phyloP scores from a whole-genome alignment of 352 stramenopile species.

The Aphanomyces invadans region DNA sequence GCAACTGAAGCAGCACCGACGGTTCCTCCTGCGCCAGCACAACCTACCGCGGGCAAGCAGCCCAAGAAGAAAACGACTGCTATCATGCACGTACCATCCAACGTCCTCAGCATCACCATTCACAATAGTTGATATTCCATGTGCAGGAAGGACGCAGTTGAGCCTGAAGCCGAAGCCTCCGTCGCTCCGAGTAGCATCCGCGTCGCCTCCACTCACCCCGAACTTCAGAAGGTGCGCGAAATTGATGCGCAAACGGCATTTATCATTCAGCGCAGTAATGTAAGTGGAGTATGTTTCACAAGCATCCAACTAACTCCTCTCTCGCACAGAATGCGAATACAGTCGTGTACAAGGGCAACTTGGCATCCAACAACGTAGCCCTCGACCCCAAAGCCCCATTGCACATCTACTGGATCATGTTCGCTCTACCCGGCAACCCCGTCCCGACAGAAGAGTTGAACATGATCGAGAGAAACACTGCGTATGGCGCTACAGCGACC shows the following conservation, averaged over 20 bases:
- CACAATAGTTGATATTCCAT: too few species aligned
- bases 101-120: too few species aligned
- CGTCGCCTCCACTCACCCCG: conserved; percentile 50
- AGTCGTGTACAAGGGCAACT: conserved; percentile 59
- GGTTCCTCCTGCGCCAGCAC: background rate
- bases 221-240: conserved; percentile 55
- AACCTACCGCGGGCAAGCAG: conserved; percentile 27
- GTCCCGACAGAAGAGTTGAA: conserved; percentile 65
- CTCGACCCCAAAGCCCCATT: conserved; percentile 57
- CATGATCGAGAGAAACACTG: conserved; percentile 79
- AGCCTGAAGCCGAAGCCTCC: conserved; percentile 7
- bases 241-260: conserved; percentile 71
- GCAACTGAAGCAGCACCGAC: conserved; percentile 26
- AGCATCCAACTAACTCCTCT: background rate
- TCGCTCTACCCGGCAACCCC: conserved; percentile 51
- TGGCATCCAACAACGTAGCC: conserved; percentile 26
- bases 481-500: conserved; percentile 51
- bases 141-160: background rate
- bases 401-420: conserved; percentile 83
- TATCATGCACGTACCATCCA: background rate
- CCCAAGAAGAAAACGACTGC: conserved; percentile 30
- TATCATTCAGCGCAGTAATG: conserved; percentile 82
- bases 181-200: conserved; percentile 15
- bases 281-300: conserved; percentile 28
- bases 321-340: conserved; percentile 82